Conservation (phyloP, 2,329 filamentous ascomycete species). For the Phaeophleospora eucalypticola region DNA sequence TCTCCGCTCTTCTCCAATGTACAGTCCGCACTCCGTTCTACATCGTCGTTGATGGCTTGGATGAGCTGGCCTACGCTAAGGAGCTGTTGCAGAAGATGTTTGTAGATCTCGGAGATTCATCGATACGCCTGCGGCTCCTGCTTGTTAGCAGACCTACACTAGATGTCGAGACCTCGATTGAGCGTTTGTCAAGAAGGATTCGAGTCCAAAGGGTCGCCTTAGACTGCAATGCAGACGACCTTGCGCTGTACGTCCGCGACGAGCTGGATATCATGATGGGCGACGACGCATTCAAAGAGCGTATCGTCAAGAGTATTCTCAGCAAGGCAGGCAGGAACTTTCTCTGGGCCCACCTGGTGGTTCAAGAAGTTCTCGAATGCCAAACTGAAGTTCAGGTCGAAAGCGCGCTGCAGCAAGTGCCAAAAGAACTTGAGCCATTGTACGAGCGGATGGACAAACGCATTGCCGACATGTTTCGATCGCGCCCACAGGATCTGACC, state of each 20-base stretch:
- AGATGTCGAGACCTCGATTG: not conserved
- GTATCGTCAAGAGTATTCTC: not conserved
- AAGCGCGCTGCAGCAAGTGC: not conserved
- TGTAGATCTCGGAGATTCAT: not conserved
- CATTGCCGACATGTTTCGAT: not conserved
- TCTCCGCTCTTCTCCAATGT: not conserved
- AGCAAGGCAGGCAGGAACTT: not conserved
- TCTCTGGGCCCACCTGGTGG: slow-evolving; percentile 1
- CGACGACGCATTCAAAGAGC: not conserved
- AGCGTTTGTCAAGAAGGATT: not conserved
- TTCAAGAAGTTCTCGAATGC: not conserved
- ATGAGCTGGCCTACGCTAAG: not conserved
- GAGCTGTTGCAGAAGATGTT: not conserved
- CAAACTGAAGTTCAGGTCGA: not conserved
- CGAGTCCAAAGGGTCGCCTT: not conserved
- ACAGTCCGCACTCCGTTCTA: not conserved
- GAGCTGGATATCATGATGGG: not conserved
- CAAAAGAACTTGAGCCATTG: not conserved
- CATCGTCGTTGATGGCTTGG: not conserved
- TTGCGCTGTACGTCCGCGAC: not conserved
- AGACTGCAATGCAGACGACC: not conserved
- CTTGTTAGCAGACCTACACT: not conserved
- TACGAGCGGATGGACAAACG: not conserved
- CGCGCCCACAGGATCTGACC: not conserved
- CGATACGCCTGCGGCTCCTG: not conserved